Percentiles rank a stretch among this genome's conserved stretches.
Conservation (phyloP, 179 eudicot genomes). For the Camellia oleifera region DNA sequence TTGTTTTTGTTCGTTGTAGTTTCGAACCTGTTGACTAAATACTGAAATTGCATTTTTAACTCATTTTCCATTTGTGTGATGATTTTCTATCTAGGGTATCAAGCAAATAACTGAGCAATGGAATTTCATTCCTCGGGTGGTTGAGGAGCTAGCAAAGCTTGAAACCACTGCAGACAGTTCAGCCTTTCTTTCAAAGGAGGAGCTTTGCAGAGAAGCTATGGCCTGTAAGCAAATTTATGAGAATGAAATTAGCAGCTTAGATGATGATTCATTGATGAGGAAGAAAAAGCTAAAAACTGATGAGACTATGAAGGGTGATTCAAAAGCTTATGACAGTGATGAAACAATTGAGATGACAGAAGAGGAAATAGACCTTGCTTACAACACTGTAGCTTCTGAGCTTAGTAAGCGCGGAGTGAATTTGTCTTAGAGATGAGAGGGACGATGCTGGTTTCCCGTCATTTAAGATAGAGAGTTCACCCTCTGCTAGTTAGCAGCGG, state of each 20-base stretch:
- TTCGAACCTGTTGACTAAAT: neutral
- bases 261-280: constrained; percentile 18
- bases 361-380: constrained; percentile 79
- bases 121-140: constrained; percentile 69
- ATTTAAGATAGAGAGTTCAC: neutral
- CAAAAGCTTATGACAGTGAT: constrained; percentile 62
- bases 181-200: constrained; percentile 35
- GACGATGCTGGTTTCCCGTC: neutral
- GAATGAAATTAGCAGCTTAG: constrained; percentile 36
- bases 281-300: constrained; percentile 29
- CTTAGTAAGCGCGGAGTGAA: constrained; percentile 16
- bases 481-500: no score
- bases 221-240: constrained; percentile 67
- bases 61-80: constrained; percentile 6
- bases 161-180: constrained; percentile 29
- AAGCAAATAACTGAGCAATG: constrained; percentile 66
- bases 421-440: neutral
- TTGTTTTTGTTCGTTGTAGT: neutral
- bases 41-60: neutral
- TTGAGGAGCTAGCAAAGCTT: constrained; percentile 64
- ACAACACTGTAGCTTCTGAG: constrained; percentile 39
- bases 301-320: constrained; percentile 21
- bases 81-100: constrained; percentile 38
- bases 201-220: constrained; percentile 60
- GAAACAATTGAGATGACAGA: constrained; percentile 93